A percentile compares a stretch with the other conserved stretches of the same genome.
phyloP scores from a whole-genome alignment of 208 protist species.

The Trypanosomatidae sp. region DNA sequence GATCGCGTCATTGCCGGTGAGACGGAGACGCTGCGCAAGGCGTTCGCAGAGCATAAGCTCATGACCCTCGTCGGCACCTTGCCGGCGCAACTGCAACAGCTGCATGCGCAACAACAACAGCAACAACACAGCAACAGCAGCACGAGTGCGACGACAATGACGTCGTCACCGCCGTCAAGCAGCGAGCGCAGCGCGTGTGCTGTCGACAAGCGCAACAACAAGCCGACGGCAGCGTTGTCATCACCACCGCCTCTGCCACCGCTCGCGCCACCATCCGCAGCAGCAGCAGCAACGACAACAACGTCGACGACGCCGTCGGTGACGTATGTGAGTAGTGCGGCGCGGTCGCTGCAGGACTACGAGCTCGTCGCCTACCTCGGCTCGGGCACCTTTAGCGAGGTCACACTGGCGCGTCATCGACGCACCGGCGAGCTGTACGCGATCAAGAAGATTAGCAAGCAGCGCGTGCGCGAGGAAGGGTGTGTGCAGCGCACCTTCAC shows the following conservation, averaged over 20 bases:
- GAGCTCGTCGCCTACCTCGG: slow-evolving; percentile 81
- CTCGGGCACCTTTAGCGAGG: slow-evolving; percentile 71
- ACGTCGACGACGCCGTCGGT: background rate
- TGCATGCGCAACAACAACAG: too few relatives aligned
- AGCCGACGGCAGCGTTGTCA: too few relatives aligned
- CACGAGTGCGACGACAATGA: too few relatives aligned
- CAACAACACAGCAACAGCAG: too few relatives aligned
- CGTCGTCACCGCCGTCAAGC: too few relatives aligned
- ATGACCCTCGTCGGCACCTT: background rate
- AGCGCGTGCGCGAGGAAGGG: slow-evolving; percentile 62
- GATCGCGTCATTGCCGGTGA: slow-evolving; percentile 47
- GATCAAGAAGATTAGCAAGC: slow-evolving; percentile 81
- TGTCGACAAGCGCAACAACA: too few relatives aligned
- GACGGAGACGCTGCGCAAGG: slow-evolving; percentile 33
- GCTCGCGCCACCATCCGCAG: background rate
- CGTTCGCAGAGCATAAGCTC: slow-evolving; percentile 22
- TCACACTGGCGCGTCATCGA: slow-evolving; percentile 66
- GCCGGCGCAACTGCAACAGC: background rate
- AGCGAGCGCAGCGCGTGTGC: too few relatives aligned
- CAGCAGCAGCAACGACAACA: background rate
- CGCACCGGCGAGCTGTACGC: slow-evolving; percentile 57
- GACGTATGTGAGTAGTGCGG: slow-evolving; percentile 51
- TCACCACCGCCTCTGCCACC: background rate
- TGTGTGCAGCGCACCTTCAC: slow-evolving; percentile 77
- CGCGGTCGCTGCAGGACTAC: slow-evolving; percentile 68